Evolutionary conservation across 148 eudicot species (phyloP).

Genomic region (Rhododendron ferrugineum): DNA sequence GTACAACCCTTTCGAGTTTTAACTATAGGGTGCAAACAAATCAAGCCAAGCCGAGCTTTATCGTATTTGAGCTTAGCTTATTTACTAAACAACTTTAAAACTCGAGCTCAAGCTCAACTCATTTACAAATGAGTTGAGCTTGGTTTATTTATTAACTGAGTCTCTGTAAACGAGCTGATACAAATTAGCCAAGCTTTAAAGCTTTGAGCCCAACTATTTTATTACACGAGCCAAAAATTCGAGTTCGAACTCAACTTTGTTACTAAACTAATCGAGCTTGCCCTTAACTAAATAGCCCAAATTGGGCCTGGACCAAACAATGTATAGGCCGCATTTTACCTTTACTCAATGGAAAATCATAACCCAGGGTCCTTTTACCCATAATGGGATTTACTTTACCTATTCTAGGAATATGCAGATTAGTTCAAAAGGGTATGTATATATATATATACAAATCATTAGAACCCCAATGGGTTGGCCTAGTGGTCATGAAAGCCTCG

Average conservation of each 20-base stretch:
- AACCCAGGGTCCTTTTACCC: conserved; percentile 19
- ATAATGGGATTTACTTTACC: neutral
- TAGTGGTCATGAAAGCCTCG: too few species aligned
- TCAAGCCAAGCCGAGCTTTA: neutral
- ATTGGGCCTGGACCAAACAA: neutral
- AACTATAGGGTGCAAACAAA: neutral
- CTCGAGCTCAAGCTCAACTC: too few species aligned
- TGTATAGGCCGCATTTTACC: neutral
- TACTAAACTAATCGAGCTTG: too few species aligned
- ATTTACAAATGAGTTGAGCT: too few species aligned
- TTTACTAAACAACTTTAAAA: too few species aligned
- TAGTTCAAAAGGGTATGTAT: neutral
- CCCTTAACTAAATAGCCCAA: too few species aligned
- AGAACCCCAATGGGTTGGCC: too few species aligned
- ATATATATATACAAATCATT: neutral
- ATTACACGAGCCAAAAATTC: too few species aligned
- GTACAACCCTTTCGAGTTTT: neutral
- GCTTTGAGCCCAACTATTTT: too few species aligned
- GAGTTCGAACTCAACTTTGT: neutral
- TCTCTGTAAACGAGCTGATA: too few species aligned
- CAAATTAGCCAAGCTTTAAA: too few species aligned
- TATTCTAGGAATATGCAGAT: neutral
- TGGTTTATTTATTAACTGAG: too few species aligned
- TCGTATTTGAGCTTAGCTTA: neutral
- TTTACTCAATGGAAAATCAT: neutral